Conservation (phyloP, 371 early-diverging fungal species). For the Zancudomyces culisetae region DNA sequence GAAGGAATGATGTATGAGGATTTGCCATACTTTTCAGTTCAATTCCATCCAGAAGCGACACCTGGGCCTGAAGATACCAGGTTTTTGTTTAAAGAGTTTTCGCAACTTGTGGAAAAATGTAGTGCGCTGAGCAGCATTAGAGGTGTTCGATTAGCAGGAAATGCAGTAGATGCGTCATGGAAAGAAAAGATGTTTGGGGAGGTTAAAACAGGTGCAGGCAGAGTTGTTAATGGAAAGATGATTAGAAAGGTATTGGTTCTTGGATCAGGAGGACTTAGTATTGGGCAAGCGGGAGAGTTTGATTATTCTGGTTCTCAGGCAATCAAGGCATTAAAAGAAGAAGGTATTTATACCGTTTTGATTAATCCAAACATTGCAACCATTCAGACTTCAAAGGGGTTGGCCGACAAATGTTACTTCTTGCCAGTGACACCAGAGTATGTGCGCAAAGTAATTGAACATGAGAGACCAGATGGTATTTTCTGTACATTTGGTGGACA, state of each 20-base stretch:
- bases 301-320: conserved; percentile 94
- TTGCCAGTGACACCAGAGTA: conserved; percentile 82
- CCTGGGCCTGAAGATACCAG: conserved; percentile 97
- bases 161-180: conserved; percentile 17
- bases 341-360: conserved; percentile 75
- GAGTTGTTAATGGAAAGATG: conserved; percentile 24
- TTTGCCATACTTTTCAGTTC: conserved; percentile 86
- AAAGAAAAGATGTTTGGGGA: conserved; percentile 14
- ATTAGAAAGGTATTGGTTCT: conserved; percentile 77
- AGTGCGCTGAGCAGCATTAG: conserved; percentile 42
- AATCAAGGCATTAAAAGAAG: conserved; percentile 91
- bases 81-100: conserved; percentile 83
- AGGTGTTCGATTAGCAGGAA: conserved; percentile 47
- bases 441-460: conserved; percentile 78
- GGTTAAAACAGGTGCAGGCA: conserved; percentile 15
- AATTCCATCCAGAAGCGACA: conserved; percentile 94
- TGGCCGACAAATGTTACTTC: conserved; percentile 91
- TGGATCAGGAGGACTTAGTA: conserved; percentile 88
- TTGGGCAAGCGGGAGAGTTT: conserved; percentile 97
- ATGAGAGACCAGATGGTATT: conserved; percentile 88
- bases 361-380: conserved; percentile 96
- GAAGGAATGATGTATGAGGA: conserved; percentile 84
- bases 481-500: conserved; percentile 91
- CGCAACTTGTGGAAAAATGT: conserved; percentile 52
- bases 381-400: conserved; percentile 82